Percentiles rank a stretch among this genome's conserved stretches.
These are phyloP conservation scores for Salix brachista DNA, from an alignment of 345 rosid species.

Conservation along the genomic window DNA sequence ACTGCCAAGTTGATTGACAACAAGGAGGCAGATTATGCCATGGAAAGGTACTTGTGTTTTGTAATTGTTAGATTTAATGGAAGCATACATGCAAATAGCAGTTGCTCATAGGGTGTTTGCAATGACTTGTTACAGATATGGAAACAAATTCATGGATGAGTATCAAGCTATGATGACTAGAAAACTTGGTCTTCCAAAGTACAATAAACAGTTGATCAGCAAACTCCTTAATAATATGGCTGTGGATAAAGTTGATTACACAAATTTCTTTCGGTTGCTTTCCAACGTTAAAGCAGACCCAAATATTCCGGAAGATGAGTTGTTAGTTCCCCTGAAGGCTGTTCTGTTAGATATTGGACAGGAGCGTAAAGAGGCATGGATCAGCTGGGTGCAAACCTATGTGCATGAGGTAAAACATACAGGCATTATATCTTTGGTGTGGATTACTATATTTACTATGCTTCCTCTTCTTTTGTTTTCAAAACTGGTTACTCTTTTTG, in stretches of 20 bases:
- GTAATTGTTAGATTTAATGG: not conserved
- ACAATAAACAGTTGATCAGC: constrained; percentile 78
- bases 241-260: constrained; percentile 95
- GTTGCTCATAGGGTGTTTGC: not conserved
- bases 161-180: constrained; percentile 85
- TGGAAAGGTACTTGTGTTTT: constrained; percentile 63
- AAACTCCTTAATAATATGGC: constrained; percentile 90
- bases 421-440: not conserved
- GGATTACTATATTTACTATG: not conserved
- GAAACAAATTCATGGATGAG: constrained; percentile 91
- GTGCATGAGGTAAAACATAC: constrained; percentile 66
- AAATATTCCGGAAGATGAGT: constrained; percentile 51
- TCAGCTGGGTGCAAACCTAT: constrained; percentile 74
- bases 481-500: no score
- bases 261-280: constrained; percentile 82
- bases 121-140: constrained; percentile 52
- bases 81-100: not conserved
- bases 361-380: constrained; percentile 97
- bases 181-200: constrained; percentile 89
- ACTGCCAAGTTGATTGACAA: constrained; percentile 71
- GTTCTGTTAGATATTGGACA: constrained; percentile 87
- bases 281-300: constrained; percentile 75
- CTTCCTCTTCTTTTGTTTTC: not conserved
- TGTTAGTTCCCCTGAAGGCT: constrained; percentile 74
- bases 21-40: constrained; percentile 78